phyloP scores from a whole-genome alignment of 1,284 basidiomycete genomes.

The Rhodotorula sp. region DNA sequence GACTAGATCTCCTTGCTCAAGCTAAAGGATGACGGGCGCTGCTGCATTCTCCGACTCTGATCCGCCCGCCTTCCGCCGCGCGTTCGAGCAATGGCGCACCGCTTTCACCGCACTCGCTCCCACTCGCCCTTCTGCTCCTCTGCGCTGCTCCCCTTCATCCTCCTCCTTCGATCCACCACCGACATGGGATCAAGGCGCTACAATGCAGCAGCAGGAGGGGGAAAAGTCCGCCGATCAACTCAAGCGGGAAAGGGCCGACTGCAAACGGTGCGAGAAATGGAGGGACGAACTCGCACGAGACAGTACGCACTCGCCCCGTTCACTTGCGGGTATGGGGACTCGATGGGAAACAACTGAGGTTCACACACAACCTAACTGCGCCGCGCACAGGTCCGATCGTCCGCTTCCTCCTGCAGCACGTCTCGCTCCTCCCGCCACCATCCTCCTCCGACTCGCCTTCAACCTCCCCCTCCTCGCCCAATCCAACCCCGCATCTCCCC shows the following conservation, averaged over 20 bases:
- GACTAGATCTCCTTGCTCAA: too few species aligned
- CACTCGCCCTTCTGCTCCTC: not conserved
- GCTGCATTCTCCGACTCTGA: conserved; percentile 9
- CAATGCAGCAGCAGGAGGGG: conserved; percentile 15
- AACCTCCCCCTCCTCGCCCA: conserved; percentile 44
- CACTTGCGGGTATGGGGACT: not conserved
- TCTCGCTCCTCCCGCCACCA: conserved; percentile 65
- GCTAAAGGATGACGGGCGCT: not conserved
- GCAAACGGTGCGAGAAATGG: conserved; percentile 54
- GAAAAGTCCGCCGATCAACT: conserved; percentile 12
- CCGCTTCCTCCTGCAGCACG: conserved; percentile 83
- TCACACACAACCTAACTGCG: too few species aligned
- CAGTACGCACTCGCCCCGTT: conserved; percentile 47
- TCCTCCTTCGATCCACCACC: not conserved
- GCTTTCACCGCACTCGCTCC: conserved; percentile 19
- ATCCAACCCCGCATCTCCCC: conserved; percentile 46
- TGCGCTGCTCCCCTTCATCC: conserved; percentile 6
- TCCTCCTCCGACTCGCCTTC: conserved; percentile 36
- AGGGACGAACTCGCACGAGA: conserved; percentile 52
- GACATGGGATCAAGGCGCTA: conserved; percentile 27
- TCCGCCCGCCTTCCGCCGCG: conserved; percentile 21
- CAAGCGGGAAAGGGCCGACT: conserved; percentile 39
- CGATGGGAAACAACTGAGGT: too few species aligned
- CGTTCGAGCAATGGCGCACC: conserved; percentile 30
- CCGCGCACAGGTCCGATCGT: conserved; percentile 58